Evolutionary conservation across 225 moss, liverwort and hornwort genomes (phyloP), one percentile per base, ranked within the genome.

Genomic region (Sphagnum contortum): DNA sequence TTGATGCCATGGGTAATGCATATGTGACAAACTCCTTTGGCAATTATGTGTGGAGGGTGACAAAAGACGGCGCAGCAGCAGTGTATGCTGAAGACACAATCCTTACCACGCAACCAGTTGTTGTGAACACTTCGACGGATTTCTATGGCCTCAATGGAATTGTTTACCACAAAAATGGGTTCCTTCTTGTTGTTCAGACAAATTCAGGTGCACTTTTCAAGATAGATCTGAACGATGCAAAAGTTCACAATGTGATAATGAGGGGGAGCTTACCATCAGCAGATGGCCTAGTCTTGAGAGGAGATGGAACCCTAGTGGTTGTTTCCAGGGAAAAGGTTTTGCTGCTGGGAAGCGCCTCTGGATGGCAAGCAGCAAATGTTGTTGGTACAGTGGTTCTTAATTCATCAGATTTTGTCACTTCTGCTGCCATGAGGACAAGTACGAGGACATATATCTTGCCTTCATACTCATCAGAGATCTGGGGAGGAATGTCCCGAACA

Each of bases 31-130:
- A 91, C 66, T 75, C 72, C 5, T 3, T 3, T 2, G 76, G 75
- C 66, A 90, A 87, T 70, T 81, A 77, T 60, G 47, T 94, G 57
- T 94, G 94, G 91, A 87, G 79, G 71, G 91, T 94, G 68, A 87
- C 81, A 3, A 66, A 48, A 52, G 73, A 80, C 2, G 94, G 91
- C 54, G 52, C 69, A 5, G 70, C 77, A 12, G 83, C 78, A 45
- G 80, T 89, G 29, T 76, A 91, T 58, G 67, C 73, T 2, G 68
- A 78, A 59, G 55, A 78, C 51, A 64, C 55, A 48, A 57, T 58
- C 9, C 68, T 88, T 57, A 81, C 77, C 61, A 50, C 69, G 57
- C 78, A 74, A 64, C 80, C 82, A 5, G 50, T 68, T 3, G 45
- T 78, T 47, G 62, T 12, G 60, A 63, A 70, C 45, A 6, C 44